Base-by-base conservation (phyloP, 495 filamentous ascomycete genomes). In the Rhypophila decipiens region DNA sequence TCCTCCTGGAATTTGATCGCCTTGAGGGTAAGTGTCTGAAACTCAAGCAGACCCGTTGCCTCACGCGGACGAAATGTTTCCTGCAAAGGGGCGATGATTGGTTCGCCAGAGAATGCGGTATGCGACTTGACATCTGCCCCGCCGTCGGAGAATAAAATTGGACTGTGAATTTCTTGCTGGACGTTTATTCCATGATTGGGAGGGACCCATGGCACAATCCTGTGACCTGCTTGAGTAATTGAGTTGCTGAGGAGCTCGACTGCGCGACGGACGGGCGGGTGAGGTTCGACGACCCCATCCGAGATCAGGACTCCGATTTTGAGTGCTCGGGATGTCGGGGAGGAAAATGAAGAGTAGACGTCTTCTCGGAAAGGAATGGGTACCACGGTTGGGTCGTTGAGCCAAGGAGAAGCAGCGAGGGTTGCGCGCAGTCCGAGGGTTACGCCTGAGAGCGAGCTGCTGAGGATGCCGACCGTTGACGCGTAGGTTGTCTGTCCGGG, bases 211-310 rank as follows among this genome's bases (percentile, higher is more conserved):
- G 61, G 54, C 13, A 68, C 42, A 4, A 63, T 43, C 21, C 61
- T 63, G 34, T 77, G 72, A 0, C 73, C 72, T 9, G 58, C 57
- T 2, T 63, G 51, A 27, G 58, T 55, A 3, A 77, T 33, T 0
- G 66, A 60, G 0, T 59, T 52, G 0, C 63, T 63, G 2, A 73
- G 65, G 3, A 52, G 66, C 0, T 65, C 49, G 13, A 77, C 44
- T 1, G 63, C 74, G 23, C 74, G 56, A 0, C 59, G 47, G 37
- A 77, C 64, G 5, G 69, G 69, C 0, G 82, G 82, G 37, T 81
- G 75, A 4, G 75, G 76, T n/a, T 52, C 68, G 0, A 82, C 74
- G 0, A 76, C 60, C 0, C 73, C 74, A 55, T 84, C 79, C 41
- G 73, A 67, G 59, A 70, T 66, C 33, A 84, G 46, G 7, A 80